Evolutionary conservation across 2,329 filamentous ascomycete species (phyloP).

Genomic region (Lachnellula hyalina): DNA sequence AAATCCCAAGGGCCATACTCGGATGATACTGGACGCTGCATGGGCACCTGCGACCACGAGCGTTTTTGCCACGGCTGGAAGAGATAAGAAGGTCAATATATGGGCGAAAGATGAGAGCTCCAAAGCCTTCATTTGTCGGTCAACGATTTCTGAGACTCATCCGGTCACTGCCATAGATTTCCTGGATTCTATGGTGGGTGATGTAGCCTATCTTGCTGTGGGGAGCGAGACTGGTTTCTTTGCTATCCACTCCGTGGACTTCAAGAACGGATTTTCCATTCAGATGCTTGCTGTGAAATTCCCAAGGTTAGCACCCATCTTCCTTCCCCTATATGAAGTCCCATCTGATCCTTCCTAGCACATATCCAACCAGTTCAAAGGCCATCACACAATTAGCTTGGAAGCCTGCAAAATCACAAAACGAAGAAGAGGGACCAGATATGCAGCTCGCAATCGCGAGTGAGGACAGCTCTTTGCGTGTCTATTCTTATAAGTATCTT

Average conservation of each 20-base stretch:
- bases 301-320: constrained; percentile 18
- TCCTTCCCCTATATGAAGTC: not conserved
- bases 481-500: constrained; percentile 40
- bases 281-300: constrained; percentile 15
- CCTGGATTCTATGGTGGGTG: constrained; percentile 33
- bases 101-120: constrained; percentile 44
- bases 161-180: constrained; percentile 72
- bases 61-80: constrained; percentile 79
- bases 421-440: constrained; percentile 2
- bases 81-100: constrained; percentile 79
- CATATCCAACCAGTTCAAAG: constrained; percentile 39
- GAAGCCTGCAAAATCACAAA: constrained; percentile 44
- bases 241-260: constrained; percentile 21
- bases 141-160: constrained; percentile 47
- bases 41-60: constrained; percentile 57
- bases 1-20: constrained; percentile 79
- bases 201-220: constrained; percentile 43
- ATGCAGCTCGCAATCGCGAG: constrained; percentile 34
- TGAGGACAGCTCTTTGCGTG: constrained; percentile 55
- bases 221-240: constrained; percentile 46
- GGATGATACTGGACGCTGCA: constrained; percentile 86
- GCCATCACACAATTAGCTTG: constrained; percentile 55
- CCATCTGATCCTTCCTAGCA: constrained; percentile 29
- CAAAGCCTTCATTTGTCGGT: constrained; percentile 32
- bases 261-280: constrained; percentile 26